These are phyloP conservation scores for Deakozyma indianensis DNA, from an alignment of 805 yeast species.

Conservation along the genomic window DNA sequence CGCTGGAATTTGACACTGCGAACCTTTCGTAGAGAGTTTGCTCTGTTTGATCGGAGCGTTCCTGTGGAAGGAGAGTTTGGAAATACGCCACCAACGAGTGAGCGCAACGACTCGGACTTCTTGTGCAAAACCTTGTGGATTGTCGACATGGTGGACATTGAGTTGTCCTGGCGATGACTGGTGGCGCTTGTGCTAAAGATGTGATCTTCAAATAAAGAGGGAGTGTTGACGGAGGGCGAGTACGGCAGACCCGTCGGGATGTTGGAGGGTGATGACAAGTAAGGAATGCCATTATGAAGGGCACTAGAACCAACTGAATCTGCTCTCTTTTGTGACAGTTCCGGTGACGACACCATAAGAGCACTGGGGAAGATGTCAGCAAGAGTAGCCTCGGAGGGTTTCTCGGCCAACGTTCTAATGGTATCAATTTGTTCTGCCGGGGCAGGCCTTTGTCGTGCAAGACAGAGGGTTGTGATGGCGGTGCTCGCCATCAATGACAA, in stretches of 20 bases:
- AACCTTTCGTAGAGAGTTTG: neutral
- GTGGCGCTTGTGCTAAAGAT: neutral
- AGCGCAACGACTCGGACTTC: neutral
- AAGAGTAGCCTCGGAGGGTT: neutral
- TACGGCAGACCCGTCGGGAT: neutral
- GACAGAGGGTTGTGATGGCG: slow-evolving; percentile 1
- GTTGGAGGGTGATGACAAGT: neutral
- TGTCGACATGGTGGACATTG: neutral
- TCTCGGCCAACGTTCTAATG: neutral
- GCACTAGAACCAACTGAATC: neutral
- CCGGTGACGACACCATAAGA: neutral
- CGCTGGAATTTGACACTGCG: neutral
- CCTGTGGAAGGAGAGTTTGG: neutral
- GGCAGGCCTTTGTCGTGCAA: neutral
- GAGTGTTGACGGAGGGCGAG: neutral
- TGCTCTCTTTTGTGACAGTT: neutral
- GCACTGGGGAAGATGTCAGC: neutral
- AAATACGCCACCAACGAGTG: neutral
- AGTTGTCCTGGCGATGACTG: neutral
- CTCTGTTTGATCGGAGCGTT: neutral
- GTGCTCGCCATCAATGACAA: slow-evolving; percentile 3
- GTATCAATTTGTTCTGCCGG: neutral
- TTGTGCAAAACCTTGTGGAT: neutral
- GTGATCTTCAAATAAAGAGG: neutral
- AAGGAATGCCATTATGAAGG: neutral